Evolutionary conservation across 2,329 filamentous ascomycete genomes (phyloP), one percentile per base, ranked within the genome.

Genomic region (Epichloe coenophiala): DNA sequence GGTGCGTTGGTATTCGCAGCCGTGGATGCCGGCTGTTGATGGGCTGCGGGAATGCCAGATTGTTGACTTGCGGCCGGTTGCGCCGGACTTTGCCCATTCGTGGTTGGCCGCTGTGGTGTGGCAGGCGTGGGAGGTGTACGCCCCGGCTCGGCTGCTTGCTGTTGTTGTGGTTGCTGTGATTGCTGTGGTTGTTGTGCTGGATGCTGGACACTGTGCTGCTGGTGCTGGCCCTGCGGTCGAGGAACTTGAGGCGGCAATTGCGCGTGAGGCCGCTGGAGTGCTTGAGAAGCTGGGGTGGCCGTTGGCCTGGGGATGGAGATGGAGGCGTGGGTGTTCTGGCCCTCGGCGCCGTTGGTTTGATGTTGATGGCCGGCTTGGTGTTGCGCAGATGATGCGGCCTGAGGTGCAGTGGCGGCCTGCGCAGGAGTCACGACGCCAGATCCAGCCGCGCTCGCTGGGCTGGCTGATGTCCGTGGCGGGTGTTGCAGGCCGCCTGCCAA

Each of bases 401-500:
- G 57, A 6, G 63, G 61, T 31, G 61, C 59, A 51, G 57, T 59
- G 37, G 60, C 61, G 33, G 65, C 60, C 51, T 64, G 62, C 17
- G 64, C 60, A 7, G 66, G 65, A 43, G 64, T 66, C 41, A 65
- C 61, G 3, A 65, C 61, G n/a, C 60, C 59, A 11, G 56, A 50
- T 11, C 61, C 59, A 37, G 60, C 58, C 19, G 61, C 57, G 13
- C 54, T 55, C 35, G 60, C 55, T 33, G 61, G 56, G 13, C 57
- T 57, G 45, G 57, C 58, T 6, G 58, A 48, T 17, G 56, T 39
- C 43, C 63, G 65, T 3, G 61, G 61, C 5, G 61, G 58, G 54
- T 73, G 72, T 49, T 78, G 74, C 45, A 80, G 57, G 0, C 76
- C 75, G 37, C 73, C 69, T 1, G 74, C 75, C 43, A 81, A 59